Percentiles rank a stretch among this genome's conserved stretches.
Evolutionary conservation across 163 green algal genomes (phyloP).

Genomic region (Volvox carteri): DNA sequence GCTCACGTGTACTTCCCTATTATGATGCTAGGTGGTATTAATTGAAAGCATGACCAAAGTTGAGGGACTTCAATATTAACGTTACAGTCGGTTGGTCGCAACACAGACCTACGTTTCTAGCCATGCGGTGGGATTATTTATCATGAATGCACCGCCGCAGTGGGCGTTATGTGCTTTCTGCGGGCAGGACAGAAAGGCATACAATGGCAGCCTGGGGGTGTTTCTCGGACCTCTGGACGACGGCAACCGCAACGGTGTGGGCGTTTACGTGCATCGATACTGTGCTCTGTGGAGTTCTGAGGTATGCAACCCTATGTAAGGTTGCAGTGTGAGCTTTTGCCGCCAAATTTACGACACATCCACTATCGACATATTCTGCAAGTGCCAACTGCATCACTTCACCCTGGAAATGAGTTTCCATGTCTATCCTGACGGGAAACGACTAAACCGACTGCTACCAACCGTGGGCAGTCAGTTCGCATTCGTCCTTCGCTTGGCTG

Average conservation of each 20-base stretch:
- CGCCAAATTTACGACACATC: too few species aligned
- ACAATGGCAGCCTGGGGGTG: slow-evolving; percentile 57
- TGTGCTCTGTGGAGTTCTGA: slow-evolving; percentile 85
- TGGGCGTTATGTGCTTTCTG: slow-evolving; percentile 33
- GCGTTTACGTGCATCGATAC: slow-evolving; percentile 75
- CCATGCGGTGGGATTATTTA: neutral
- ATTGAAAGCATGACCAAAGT: too few species aligned
- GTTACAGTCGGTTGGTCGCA: too few species aligned
- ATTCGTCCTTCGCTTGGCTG: neutral
- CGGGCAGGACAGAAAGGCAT: slow-evolving; percentile 35
- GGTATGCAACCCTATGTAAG: slow-evolving; percentile 55
- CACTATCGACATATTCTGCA: too few species aligned
- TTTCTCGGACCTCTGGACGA: slow-evolving; percentile 69
- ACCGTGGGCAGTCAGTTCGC: too few species aligned
- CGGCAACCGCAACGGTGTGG: slow-evolving; percentile 35
- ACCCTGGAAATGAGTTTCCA: too few species aligned
- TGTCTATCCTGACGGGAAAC: too few species aligned
- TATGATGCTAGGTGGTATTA: too few species aligned
- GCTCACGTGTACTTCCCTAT: too few species aligned
- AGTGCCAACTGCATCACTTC: neutral
- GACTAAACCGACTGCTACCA: too few species aligned
- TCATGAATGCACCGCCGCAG: slow-evolving; percentile 25
- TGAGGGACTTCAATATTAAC: too few species aligned
- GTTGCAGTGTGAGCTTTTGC: neutral
- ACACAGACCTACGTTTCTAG: too few species aligned